Conservation (phyloP, 2,329 filamentous ascomycete genomes). For the Furcasterigmium sp. region DNA sequence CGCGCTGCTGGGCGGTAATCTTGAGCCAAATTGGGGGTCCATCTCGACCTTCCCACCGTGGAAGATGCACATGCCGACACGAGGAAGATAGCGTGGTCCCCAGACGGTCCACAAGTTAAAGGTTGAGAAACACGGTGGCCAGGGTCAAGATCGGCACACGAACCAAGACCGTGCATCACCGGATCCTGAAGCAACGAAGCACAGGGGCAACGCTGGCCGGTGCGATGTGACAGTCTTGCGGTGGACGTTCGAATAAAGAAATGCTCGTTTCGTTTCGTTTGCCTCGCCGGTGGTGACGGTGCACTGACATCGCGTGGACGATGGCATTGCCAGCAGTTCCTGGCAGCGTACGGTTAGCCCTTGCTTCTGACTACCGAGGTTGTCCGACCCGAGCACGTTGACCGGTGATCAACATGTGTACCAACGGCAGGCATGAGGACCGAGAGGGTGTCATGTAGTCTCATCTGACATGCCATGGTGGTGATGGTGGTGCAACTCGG, state of each 20-base stretch:
- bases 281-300: background rate
- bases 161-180: background rate
- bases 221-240: background rate
- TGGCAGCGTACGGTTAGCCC: no score
- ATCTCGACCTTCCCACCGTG: background rate
- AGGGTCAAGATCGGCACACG: background rate
- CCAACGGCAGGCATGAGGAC: no score
- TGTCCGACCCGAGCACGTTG: no score
- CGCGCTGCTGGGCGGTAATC: slow-evolving; percentile 13
- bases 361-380: no score
- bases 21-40: slow-evolving; percentile 6
- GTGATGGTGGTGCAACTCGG: no score
- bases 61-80: no score
- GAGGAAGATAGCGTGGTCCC: no score
- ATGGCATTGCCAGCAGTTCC: background rate
- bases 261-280: background rate
- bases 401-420: no score
- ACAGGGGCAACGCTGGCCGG: background rate
- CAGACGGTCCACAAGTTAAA: no score
- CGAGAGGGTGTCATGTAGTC: no score
- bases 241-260: background rate
- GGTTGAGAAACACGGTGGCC: no score
- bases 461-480: no score
- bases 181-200: background rate
- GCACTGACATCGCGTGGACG: background rate